Conservation (phyloP, 2,329 filamentous ascomycete genomes). For the Xylariaceae sp. region DNA sequence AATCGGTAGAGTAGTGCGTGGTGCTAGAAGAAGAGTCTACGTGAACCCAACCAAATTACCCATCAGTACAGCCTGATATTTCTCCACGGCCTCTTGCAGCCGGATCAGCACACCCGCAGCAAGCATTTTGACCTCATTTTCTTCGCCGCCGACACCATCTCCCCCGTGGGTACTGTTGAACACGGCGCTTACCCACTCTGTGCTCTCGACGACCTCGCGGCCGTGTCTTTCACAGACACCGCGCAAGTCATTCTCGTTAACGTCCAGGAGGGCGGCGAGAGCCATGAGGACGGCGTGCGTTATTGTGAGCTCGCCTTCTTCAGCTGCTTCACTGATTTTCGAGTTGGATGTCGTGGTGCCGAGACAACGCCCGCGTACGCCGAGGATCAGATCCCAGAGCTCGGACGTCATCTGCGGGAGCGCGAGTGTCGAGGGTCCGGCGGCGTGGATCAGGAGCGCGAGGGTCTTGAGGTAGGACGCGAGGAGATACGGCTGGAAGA, state of each 20-base stretch:
- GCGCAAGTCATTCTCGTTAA: conserved; percentile 70
- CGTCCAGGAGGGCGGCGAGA: conserved; percentile 74
- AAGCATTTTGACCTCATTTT: conserved; percentile 74
- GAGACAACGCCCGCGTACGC: conserved; percentile 55
- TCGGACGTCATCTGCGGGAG: conserved; percentile 79
- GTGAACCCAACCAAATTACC: conserved; percentile 56
- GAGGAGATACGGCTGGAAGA: conserved; percentile 72
- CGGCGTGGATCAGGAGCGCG: conserved; percentile 74
- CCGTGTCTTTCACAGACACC: conserved; percentile 70
- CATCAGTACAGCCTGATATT: conserved; percentile 72
- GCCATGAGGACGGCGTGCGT: conserved; percentile 73
- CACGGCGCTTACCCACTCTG: conserved; percentile 77
- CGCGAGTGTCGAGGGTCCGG: conserved; percentile 72
- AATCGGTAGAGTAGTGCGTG: not conserved
- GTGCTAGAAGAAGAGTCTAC: conserved; percentile 6
- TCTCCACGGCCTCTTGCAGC: conserved; percentile 75
- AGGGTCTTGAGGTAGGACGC: conserved; percentile 82
- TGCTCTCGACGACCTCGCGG: conserved; percentile 75
- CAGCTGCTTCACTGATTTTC: conserved; percentile 1
- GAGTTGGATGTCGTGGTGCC: conserved; percentile 35
- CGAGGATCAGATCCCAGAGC: conserved; percentile 76
- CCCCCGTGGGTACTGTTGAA: conserved; percentile 58
- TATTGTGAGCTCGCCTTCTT: conserved; percentile 56
- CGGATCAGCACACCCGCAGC: conserved; percentile 75
- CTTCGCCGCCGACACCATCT: conserved; percentile 57